Conservation (phyloP, 148 eudicot species). For the Diospyros kaki region DNA sequence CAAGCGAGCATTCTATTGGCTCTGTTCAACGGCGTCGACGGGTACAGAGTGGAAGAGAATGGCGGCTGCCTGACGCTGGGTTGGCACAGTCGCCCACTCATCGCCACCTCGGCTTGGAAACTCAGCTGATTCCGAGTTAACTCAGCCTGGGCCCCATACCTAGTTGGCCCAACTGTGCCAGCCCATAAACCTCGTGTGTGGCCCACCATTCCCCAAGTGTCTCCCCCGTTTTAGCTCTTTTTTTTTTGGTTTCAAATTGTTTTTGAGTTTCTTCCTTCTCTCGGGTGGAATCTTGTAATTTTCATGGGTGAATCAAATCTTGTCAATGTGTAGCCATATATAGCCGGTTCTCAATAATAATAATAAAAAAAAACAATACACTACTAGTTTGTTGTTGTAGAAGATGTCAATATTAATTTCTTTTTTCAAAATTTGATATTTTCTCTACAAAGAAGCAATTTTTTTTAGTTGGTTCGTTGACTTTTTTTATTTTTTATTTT, state of each 20-base stretch:
- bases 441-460: no score
- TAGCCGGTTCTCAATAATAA: no score
- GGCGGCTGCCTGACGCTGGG: constrained; percentile 71
- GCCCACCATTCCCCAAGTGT: not conserved
- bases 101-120: constrained; percentile 82
- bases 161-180: not conserved
- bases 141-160: not conserved
- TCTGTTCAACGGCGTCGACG: constrained; percentile 56
- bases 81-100: constrained; percentile 69
- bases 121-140: constrained; percentile 17
- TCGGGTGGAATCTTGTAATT: constrained; percentile 10
- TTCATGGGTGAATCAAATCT: not conserved
- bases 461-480: no score
- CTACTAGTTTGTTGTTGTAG: no score
- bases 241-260: no score
- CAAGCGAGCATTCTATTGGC: constrained; percentile 70
- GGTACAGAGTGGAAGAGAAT: constrained; percentile 71
- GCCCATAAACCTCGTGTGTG: not conserved
- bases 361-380: no score
- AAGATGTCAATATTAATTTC: no score
- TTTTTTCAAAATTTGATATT: no score
- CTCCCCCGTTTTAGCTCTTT: no score
- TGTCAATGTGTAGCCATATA: no score
- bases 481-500: no score
- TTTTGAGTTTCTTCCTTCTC: not conserved